These are phyloP conservation scores for Solanum acaule DNA, from an alignment of 257 asterid genomes.

Conservation along the genomic window DNA sequence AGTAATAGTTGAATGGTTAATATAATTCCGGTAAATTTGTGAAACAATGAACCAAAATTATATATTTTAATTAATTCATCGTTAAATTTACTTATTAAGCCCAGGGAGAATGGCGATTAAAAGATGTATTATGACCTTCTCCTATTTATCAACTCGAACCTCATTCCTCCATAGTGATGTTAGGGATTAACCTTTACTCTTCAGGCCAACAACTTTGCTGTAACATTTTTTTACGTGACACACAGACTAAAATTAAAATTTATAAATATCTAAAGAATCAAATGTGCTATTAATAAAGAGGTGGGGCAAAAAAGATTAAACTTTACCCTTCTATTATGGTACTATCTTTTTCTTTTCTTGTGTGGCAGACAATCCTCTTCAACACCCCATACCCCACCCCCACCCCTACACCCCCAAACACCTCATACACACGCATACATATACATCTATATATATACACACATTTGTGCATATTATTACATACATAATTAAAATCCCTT, in stretches of 20 bases:
- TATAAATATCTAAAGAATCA: not conserved
- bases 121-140: not conserved
- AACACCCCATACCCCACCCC: not conserved
- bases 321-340: not conserved
- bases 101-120: too few relatives aligned
- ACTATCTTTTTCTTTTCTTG: not conserved
- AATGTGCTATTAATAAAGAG: not conserved
- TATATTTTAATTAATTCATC: not conserved
- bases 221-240: not conserved
- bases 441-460: not conserved
- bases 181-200: not conserved
- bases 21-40: not conserved
- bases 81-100: not conserved
- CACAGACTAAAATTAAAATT: not conserved
- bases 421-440: not conserved
- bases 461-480: not conserved
- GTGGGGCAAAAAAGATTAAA: not conserved
- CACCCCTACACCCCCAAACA: not conserved
- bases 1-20: not conserved
- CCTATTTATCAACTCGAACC: not conserved
- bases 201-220: not conserved
- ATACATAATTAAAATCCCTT: not conserved
- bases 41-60: not conserved
- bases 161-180: not conserved
- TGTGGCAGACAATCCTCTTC: conserved; percentile 17